Percentiles rank a stretch among this genome's conserved stretches.
Evolutionary conservation across 2,329 filamentous ascomycete genomes (phyloP).

Genomic region (Parafenestella ontariensis): DNA sequence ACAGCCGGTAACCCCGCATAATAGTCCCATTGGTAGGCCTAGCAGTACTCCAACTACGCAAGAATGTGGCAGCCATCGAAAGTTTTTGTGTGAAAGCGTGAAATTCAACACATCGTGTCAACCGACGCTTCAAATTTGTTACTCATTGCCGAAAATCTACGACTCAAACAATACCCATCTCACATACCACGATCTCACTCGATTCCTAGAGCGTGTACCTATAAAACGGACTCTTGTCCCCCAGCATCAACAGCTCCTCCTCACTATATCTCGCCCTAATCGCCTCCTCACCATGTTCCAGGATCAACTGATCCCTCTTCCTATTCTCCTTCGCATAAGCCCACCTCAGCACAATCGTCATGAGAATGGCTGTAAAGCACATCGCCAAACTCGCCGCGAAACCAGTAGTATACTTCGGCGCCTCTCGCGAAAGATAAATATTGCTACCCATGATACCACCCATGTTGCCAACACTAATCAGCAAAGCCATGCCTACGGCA

Average conservation of each 20-base stretch:
- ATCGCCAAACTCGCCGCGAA: conserved; percentile 58
- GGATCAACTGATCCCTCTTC: conserved; percentile 33
- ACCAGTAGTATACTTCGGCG: conserved; percentile 58
- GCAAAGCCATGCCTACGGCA: conserved; percentile 60
- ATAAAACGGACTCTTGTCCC: conserved; percentile 53
- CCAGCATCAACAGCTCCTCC: conserved; percentile 50
- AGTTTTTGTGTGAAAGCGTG: no score
- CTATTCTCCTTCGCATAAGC: conserved; percentile 51
- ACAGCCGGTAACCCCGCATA: no score
- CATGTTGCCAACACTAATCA: conserved; percentile 57
- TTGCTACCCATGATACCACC: conserved; percentile 54
- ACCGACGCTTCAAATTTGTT: no score
- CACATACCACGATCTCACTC: not conserved
- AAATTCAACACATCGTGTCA: no score
- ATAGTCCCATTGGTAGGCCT: no score
- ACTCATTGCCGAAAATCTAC: no score
- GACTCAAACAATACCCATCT: no score
- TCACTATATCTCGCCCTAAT: conserved; percentile 49
- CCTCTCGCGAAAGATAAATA: conserved; percentile 58
- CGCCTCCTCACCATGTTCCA: conserved; percentile 39
- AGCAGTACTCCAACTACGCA: no score
- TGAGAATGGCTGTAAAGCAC: conserved; percentile 56
- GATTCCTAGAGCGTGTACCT: conserved; percentile 44
- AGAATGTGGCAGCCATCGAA: no score
- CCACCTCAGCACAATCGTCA: conserved; percentile 50